phyloP scores from a whole-genome alignment of 108 stramenopile genomes.

The Skeletonema costatum region DNA sequence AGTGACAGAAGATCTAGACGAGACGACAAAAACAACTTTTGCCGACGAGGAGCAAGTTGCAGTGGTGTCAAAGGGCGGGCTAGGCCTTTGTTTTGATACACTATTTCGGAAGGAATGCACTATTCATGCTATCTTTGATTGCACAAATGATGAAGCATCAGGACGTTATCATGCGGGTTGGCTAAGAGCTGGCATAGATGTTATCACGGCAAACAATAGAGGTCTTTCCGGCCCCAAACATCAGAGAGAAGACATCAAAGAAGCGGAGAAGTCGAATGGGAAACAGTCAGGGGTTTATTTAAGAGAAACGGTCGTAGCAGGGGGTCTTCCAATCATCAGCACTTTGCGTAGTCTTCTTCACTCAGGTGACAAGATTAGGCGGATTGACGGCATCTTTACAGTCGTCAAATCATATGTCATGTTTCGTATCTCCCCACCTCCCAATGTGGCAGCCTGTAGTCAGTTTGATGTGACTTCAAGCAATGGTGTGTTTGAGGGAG shows the following conservation, averaged over 20 bases:
- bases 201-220: slow-evolving; percentile 82
- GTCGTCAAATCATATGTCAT: slow-evolving; percentile 81
- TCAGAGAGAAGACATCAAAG: slow-evolving; percentile 65
- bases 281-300: slow-evolving; percentile 69
- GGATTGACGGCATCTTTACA: slow-evolving; percentile 80
- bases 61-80: slow-evolving; percentile 22
- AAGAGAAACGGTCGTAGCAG: slow-evolving; percentile 83
- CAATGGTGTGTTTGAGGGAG: slow-evolving; percentile 49
- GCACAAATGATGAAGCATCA: slow-evolving; percentile 62
- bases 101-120: slow-evolving; percentile 57
- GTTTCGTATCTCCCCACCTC: slow-evolving; percentile 77
- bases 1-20: background rate
- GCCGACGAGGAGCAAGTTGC: slow-evolving; percentile 1
- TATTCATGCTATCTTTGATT: slow-evolving; percentile 71
- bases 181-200: slow-evolving; percentile 64
- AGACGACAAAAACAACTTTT: background rate
- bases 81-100: slow-evolving; percentile 17
- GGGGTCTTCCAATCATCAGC: slow-evolving; percentile 75
- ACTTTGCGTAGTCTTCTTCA: slow-evolving; percentile 69
- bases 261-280: slow-evolving; percentile 46
- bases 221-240: slow-evolving; percentile 67
- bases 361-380: slow-evolving; percentile 72
- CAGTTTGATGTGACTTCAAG: slow-evolving; percentile 58
- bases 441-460: slow-evolving; percentile 33
- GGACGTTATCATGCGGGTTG: slow-evolving; percentile 63